Evolutionary conservation across 345 rosid genomes (phyloP).

Genomic region (Orychophragmus violaceus): DNA sequence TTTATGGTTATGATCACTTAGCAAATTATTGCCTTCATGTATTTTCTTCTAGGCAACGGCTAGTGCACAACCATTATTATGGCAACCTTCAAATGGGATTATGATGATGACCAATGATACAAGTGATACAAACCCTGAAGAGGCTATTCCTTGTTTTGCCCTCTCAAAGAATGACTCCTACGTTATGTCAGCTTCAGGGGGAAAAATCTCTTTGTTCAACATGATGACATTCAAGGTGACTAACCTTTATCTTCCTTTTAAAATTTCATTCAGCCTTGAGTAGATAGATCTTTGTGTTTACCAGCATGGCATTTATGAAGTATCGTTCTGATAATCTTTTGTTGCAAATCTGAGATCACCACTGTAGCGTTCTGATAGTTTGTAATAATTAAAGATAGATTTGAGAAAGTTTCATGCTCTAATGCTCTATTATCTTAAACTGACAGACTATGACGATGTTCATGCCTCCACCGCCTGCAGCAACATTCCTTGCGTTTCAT

Average conservation of each 20-base stretch:
- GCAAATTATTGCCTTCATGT: not conserved
- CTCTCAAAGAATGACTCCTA: slow-evolving; percentile 62
- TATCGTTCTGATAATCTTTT: not conserved
- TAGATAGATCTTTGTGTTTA: not conserved
- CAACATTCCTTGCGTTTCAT: slow-evolving; percentile 73
- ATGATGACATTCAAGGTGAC: slow-evolving; percentile 74
- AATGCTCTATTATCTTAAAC: slow-evolving; percentile 1
- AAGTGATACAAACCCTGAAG: slow-evolving; percentile 60
- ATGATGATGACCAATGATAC: slow-evolving; percentile 67
- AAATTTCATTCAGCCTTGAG: not conserved
- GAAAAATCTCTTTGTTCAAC: slow-evolving; percentile 29
- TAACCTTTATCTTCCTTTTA: not conserved
- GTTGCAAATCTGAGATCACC: not conserved
- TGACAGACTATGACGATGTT: slow-evolving; percentile 66
- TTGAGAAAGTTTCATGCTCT: not conserved
- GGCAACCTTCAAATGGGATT: slow-evolving; percentile 70
- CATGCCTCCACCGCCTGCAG: slow-evolving; percentile 83
- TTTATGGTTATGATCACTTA: not conserved
- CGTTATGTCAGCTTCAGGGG: slow-evolving; percentile 84
- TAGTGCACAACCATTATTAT: slow-evolving; percentile 52
- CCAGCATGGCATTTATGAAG: not conserved
- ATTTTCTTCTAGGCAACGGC: slow-evolving; percentile 50
- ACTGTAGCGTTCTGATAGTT: not conserved
- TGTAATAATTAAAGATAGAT: not conserved
- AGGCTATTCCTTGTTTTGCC: slow-evolving; percentile 77